phyloP scores from a whole-genome alignment of 2,329 filamentous ascomycete species.

The Trichoderma cornu-damae region DNA sequence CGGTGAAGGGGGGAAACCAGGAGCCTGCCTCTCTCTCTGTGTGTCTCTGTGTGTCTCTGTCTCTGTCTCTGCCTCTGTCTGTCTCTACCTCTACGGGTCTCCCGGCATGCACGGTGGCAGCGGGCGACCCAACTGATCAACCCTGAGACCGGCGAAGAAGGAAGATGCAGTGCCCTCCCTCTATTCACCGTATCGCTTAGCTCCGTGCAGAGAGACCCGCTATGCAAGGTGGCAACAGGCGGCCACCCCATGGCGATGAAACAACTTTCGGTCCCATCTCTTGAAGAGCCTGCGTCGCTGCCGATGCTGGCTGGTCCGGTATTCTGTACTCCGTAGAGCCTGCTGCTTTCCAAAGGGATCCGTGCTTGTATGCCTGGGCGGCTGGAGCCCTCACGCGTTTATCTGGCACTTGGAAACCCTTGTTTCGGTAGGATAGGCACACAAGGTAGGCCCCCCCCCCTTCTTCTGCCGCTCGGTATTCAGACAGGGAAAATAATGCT shows the following conservation, averaged over 20 bases:
- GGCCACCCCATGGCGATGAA: background rate
- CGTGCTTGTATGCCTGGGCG: background rate
- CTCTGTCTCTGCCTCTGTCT: no score
- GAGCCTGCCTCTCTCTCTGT: no score
- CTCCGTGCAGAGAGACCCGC: constrained; percentile 3
- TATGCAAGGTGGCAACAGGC: background rate
- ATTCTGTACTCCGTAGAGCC: background rate
- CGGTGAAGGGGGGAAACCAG: background rate
- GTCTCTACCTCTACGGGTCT: background rate
- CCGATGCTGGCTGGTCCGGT: background rate
- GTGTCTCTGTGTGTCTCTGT: no score
- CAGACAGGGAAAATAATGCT: background rate
- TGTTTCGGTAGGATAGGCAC: background rate
- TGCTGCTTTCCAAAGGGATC: background rate
- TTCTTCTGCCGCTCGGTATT: background rate
- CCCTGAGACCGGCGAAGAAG: constrained; percentile 9
- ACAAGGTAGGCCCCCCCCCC: background rate
- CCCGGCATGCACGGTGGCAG: background rate
- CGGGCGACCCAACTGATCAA: background rate
- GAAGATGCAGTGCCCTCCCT: background rate
- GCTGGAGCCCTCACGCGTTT: background rate
- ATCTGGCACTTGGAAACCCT: background rate
- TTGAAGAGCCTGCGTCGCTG: background rate
- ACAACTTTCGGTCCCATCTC: background rate
- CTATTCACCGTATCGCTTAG: background rate